Base-by-base conservation (phyloP, 352 stramenopile species). In the Phytophthora citricola region DNA sequence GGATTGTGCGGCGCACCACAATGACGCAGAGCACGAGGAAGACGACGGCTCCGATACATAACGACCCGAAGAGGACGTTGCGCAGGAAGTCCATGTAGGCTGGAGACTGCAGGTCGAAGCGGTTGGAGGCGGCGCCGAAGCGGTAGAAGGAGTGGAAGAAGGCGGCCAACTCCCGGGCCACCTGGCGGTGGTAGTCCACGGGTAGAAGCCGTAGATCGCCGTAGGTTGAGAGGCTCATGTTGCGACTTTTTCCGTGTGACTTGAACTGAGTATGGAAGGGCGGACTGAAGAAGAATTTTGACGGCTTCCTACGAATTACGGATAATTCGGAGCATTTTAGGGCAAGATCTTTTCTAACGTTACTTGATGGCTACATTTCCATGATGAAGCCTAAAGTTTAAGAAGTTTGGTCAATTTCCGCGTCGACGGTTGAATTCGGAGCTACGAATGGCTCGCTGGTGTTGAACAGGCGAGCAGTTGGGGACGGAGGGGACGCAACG, bases 111-210 rank as follows among this genome's bases (percentile, higher is more conserved):
- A 91, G 68, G 46, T 91, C 53, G 57, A 94, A 94, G 53, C 57
- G 66, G 52, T 71, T 85, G 22, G 80, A 76, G 36, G 67, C 58
- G 9, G 58, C 69, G 31, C 83, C 83, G 50, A 93, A 91, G 71
- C 86, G 82, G 68, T 93, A 91, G 71, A 94, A 91, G 9, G 68
- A 73, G 79, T 94, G 86, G 69, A 94, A 92, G 52, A 94, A 94
- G 34, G 69, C 66, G 31, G 80, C 69, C 53, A 92, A 71, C 59
- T 91, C 80, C 34, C 76, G 82, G 44, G 84, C 81, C 31, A 92
- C 64, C 36, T 91, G 71, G 59, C 72, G 73, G 69, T 89, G 79
- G 78, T 91, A 92, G 71, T 92, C 84, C 50, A 73, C 72, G 8
- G 81, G 84, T 24, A 92, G 63, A 44, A 92, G 70, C 27, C 58